phyloP scores from a whole-genome alignment of 768 basidiomycete genomes.

The Mrakia blollopis region DNA sequence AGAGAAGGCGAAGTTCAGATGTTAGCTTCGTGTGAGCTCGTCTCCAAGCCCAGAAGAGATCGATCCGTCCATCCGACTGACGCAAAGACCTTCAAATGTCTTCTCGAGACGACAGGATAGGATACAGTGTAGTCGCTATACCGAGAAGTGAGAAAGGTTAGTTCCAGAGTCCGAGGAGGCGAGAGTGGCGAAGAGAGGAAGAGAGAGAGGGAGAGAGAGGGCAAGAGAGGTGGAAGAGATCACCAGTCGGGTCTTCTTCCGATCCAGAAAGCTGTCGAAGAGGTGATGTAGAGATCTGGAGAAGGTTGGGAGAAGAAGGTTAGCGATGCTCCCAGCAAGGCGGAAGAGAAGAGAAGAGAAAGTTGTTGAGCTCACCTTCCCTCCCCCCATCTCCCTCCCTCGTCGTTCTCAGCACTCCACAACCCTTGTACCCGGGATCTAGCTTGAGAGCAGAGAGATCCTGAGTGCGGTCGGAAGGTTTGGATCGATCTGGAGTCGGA shows the following conservation, averaged over 20 bases:
- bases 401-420: conserved; percentile 11
- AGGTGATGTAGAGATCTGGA: conserved; percentile 17
- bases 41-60: not conserved
- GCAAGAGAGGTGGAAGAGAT: not conserved
- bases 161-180: not conserved
- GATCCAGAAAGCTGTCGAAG: conserved; percentile 9
- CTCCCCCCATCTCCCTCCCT: not conserved
- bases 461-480: not conserved
- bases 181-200: not conserved
- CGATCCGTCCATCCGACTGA: not conserved
- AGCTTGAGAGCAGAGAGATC: not conserved
- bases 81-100: conserved; percentile 14
- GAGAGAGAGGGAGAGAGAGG: too few relatives aligned
- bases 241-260: conserved; percentile 11
- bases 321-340: too few relatives aligned
- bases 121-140: conserved; percentile 6
- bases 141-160: too few relatives aligned
- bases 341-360: not conserved
- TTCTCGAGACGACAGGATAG: conserved; percentile 17
- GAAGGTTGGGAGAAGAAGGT: not conserved
- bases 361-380: not conserved
- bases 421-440: not conserved
- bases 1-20: not conserved
- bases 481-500: not conserved
- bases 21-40: not conserved